A percentile compares a stretch with the other conserved stretches of the same genome.
Conservation (phyloP, 345 rosid genomes). For the Barbarea vulgaris region DNA sequence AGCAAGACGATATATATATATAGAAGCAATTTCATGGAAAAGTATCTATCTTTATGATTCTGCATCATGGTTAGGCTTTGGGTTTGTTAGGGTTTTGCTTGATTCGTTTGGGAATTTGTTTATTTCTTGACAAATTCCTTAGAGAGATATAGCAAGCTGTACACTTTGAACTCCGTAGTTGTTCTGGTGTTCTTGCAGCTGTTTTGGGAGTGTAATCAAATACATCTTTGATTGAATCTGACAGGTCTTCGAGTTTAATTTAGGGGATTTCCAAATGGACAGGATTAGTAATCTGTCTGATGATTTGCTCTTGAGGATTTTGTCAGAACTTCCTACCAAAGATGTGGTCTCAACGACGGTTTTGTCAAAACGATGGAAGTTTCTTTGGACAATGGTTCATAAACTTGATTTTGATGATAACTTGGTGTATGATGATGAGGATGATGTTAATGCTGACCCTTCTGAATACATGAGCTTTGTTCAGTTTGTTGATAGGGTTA, state of each 20-base stretch:
- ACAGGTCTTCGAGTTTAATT: background rate
- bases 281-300: slow-evolving; percentile 1
- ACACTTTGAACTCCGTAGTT: background rate
- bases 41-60: background rate
- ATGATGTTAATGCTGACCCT: too few species aligned
- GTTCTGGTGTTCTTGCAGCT: background rate
- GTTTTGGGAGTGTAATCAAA: background rate
- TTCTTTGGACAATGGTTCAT: background rate
- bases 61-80: background rate
- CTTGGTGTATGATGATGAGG: too few species aligned
- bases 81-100: background rate
- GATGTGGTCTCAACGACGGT: background rate
- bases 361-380: slow-evolving; percentile 1
- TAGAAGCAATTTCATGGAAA: background rate
- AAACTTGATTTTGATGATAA: background rate
- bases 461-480: too few species aligned
- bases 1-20: too few species aligned
- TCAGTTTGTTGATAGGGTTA: background rate
- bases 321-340: slow-evolving; percentile 1
- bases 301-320: slow-evolving; percentile 8
- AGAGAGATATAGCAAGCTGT: too few species aligned
- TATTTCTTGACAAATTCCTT: too few species aligned
- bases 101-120: too few species aligned
- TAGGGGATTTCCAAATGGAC: background rate
- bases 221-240: background rate